Evolutionary conservation across 1,139 yeast species (phyloP).

Genomic region (Pneumocystis carinii): DNA sequence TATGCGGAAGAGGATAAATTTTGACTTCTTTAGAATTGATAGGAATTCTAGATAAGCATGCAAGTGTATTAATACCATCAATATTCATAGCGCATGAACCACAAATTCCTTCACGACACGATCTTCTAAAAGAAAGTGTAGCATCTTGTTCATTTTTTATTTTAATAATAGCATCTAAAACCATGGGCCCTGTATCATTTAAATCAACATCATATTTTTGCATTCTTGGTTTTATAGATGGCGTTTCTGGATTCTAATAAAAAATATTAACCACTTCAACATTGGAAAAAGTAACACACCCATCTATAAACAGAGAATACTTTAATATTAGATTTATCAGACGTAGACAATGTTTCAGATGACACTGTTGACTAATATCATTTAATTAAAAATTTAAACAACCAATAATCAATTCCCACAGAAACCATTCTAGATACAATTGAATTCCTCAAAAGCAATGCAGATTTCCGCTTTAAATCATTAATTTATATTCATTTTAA

Average conservation of each 20-base stretch:
- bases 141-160: constrained; percentile 95
- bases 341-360: background rate
- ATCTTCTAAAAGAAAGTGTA: constrained; percentile 88
- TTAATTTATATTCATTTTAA: background rate
- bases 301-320: constrained; percentile 1
- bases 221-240: constrained; percentile 80
- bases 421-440: background rate
- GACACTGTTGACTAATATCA: background rate
- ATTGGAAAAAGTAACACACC: background rate
- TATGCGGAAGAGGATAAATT: constrained; percentile 94
- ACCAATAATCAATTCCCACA: background rate
- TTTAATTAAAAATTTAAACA: background rate
- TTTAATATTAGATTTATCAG: background rate
- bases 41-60: constrained; percentile 90
- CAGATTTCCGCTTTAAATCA: background rate
- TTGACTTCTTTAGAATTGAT: constrained; percentile 64
- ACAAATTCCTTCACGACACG: constrained; percentile 99
- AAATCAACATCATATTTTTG: constrained; percentile 73
- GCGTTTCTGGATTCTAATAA: constrained; percentile 66
- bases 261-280: background rate
- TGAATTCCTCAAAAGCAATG: background rate
- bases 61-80: constrained; percentile 92
- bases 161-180: constrained; percentile 82
- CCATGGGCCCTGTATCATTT: constrained; percentile 94
- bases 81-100: constrained; percentile 99